Evolutionary conservation across 2,329 filamentous ascomycete species (phyloP).

Genomic region (Cladophialophora immunda): DNA sequence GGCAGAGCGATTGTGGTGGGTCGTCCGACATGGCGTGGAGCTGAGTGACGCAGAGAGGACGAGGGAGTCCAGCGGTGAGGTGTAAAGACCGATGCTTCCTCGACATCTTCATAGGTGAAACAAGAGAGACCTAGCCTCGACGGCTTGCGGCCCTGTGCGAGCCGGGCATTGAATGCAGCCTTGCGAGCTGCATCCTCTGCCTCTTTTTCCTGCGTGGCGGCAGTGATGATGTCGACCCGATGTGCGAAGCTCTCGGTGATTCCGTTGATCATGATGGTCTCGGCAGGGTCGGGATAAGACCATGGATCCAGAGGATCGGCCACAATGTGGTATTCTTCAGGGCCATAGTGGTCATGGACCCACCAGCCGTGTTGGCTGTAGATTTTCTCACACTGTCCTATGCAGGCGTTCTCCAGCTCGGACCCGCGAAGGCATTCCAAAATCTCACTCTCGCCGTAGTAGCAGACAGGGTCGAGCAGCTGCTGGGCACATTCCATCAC

Average conservation of each 20-base stretch:
- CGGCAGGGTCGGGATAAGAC: slow-evolving; percentile 1
- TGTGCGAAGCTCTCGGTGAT: slow-evolving; percentile 21
- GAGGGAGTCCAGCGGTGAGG: not conserved
- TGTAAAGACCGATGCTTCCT: not conserved
- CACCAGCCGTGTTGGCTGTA: slow-evolving; percentile 25
- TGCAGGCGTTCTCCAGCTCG: slow-evolving; percentile 28
- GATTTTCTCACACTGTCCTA: slow-evolving; percentile 25
- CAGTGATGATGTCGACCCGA: slow-evolving; percentile 19
- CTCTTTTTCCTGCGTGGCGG: slow-evolving; percentile 24
- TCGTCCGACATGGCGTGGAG: not conserved
- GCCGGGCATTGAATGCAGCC: slow-evolving; percentile 16
- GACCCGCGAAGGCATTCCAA: slow-evolving; percentile 22
- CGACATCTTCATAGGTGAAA: slow-evolving; percentile 15
- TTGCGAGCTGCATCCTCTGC: slow-evolving; percentile 22
- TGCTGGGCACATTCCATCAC: slow-evolving; percentile 23
- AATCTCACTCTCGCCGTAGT: slow-evolving; percentile 21
- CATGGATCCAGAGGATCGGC: slow-evolving; percentile 17
- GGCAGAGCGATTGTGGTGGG: not conserved
- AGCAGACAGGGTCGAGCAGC: slow-evolving; percentile 31
- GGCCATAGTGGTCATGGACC: slow-evolving; percentile 17
- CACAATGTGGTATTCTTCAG: slow-evolving; percentile 19
- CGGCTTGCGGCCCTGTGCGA: slow-evolving; percentile 13
- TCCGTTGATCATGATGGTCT: slow-evolving; percentile 28
- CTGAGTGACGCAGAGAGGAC: not conserved
- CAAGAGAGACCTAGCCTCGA: slow-evolving; percentile 21